Base-by-base conservation (phyloP, 352 stramenopile genomes). In the Globisporangium uncinulatum region DNA sequence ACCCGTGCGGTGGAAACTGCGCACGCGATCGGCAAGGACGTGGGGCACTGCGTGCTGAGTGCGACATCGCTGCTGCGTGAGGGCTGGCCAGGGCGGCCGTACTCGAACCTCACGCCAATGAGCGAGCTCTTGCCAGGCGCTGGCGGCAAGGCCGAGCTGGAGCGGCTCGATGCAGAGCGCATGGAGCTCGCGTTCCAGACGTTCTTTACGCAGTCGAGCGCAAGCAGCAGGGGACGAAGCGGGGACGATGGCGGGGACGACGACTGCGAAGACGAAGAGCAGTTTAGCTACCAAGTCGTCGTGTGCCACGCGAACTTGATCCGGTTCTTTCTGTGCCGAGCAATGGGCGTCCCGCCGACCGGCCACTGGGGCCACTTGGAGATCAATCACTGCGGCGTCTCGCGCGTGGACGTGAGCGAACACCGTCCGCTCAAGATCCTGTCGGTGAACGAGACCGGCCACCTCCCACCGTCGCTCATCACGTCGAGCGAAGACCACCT, bases 241-340 rank as follows among this genome's bases (percentile, higher is more conserved):
- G 14, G 4, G 5, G 41, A 15, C 41, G 41, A 15, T 9, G 62
- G 76, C 29, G 69, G 76, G 24, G 70, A 79, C 17, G 56, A 65
- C 20, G 34, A 15, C 32, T 49, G 36, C 43, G 54, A 42, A 32
- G 66, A 83, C 53, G 69, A 86, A 19, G 75, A 87, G 54, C 68
- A 75, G 20, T 62, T 63, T 47, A 71, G 70, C 37, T 85, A 83
- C 34, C 85, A 75, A 42, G 69, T 94, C 37, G 74, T 92, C 43
- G 82, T 94, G 51, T 92, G 81, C 61, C 83, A 94, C 65, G 83
- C 81, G 42, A 94, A 94, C 60, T 44, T 94, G 34, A 94, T 94
- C 56, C 72, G 83, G 49, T 94, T 82, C 58, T 89, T 94, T 44
- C 61, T 94, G 31, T 94, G 83, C 56, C 79, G 79, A 50, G 79